Percentiles rank a stretch among this genome's conserved stretches.
Evolutionary conservation across 2,329 filamentous ascomycete species (phyloP).

Genomic region (Fusarium humuli): DNA sequence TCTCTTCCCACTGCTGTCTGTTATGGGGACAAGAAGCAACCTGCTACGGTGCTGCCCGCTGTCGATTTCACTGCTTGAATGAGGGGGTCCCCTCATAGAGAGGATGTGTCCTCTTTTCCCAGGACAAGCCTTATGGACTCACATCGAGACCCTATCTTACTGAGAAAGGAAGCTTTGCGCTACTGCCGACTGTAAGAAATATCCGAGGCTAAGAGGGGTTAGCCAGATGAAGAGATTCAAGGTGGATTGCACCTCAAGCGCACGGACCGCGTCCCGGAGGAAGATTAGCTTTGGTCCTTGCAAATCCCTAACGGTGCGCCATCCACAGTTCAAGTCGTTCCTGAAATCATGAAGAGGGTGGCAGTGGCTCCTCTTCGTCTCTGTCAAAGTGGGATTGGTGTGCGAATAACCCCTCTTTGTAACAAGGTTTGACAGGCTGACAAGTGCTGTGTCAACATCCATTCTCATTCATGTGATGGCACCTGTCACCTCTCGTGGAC

Average conservation of each 20-base stretch:
- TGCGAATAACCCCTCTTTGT: constrained; percentile 15
- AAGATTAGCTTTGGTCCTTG: constrained; percentile 19
- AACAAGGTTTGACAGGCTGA: constrained; percentile 34
- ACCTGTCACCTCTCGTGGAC: constrained; percentile 25
- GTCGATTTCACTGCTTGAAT: not conserved
- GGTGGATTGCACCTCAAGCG: not conserved
- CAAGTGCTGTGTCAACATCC: constrained; percentile 6
- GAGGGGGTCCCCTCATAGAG: not conserved
- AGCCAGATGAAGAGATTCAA: not conserved
- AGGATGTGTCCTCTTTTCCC: constrained; percentile 8
- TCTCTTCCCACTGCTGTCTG: not conserved
- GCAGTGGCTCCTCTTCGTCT: constrained; percentile 27
- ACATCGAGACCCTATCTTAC: not conserved
- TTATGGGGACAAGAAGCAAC: constrained; percentile 2
- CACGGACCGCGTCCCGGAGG: constrained; percentile 30
- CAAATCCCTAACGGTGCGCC: constrained; percentile 20
- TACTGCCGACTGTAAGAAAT: constrained; percentile 21
- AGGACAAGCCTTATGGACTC: not conserved
- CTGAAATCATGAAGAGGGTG: constrained; percentile 35
- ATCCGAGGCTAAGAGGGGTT: constrained; percentile 12
- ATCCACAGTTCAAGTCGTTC: constrained; percentile 29
- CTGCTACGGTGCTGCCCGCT: constrained; percentile 2
- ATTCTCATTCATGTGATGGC: constrained; percentile 26
- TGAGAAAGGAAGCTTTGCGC: constrained; percentile 11
- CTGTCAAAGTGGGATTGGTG: constrained; percentile 33